Evolutionary conservation across 176 grass and related monocot species (phyloP).

Genomic region (Phoenix dactylifera): DNA sequence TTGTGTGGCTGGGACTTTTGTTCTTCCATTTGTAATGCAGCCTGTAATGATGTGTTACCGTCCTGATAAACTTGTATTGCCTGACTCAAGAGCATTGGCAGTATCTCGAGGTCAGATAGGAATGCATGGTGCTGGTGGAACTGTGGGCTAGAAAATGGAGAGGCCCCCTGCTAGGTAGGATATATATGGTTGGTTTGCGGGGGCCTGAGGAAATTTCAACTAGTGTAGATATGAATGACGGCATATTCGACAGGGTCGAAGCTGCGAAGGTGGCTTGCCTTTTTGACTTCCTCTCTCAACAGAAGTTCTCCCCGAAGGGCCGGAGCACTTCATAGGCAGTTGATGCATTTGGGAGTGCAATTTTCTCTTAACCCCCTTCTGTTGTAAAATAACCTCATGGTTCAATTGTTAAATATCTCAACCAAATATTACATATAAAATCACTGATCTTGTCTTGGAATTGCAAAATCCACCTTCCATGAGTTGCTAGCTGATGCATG

Average conservation of each 20-base stretch:
- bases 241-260: constrained; percentile 27
- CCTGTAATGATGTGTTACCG: not conserved
- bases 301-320: constrained; percentile 55
- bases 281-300: not conserved
- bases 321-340: constrained; percentile 16
- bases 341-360: constrained; percentile 12
- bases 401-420: too few species aligned
- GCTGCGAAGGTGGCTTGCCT: constrained; percentile 61
- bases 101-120: not conserved
- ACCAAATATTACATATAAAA: too few species aligned
- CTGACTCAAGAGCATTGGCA: too few species aligned
- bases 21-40: not conserved
- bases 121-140: not conserved
- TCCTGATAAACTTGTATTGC: too few species aligned
- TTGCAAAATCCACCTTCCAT: too few species aligned
- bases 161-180: not conserved
- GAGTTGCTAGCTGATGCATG: too few species aligned
- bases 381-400: not conserved
- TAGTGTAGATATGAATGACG: constrained; percentile 53
- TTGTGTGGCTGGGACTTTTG: constrained; percentile 17
- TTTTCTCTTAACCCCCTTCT: not conserved
- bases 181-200: constrained; percentile 3
- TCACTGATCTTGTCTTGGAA: too few species aligned
- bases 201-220: constrained; percentile 17
- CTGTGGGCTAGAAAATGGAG: not conserved